Evolutionary conservation across 345 rosid species (phyloP).

Genomic region (Moricandia moricandioides): DNA sequence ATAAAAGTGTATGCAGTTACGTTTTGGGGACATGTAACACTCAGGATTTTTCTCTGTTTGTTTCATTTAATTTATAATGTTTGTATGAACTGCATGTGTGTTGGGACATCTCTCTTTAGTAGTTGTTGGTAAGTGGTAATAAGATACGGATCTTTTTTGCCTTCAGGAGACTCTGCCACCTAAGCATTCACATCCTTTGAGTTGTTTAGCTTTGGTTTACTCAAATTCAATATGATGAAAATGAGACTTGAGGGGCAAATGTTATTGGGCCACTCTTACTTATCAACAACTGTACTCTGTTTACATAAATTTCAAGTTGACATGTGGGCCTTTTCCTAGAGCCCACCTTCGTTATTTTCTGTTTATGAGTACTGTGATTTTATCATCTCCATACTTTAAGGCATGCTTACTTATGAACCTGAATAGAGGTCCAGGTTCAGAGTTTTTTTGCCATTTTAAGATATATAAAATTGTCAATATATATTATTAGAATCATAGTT

Average conservation of each 20-base stretch:
- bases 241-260: not conserved
- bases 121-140: slow-evolving; percentile 3
- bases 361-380: no score
- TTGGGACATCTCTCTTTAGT: slow-evolving; percentile 30
- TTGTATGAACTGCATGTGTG: not conserved
- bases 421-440: no score
- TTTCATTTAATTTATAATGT: not conserved
- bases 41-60: slow-evolving; percentile 8
- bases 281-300: not conserved
- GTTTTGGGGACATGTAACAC: slow-evolving; percentile 11
- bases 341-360: no score
- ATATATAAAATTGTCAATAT: no score
- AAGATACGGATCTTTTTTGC: slow-evolving; percentile 19
- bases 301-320: no score
- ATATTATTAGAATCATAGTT: no score
- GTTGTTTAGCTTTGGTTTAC: not conserved
- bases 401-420: no score
- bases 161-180: not conserved
- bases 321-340: no score
- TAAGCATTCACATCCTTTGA: not conserved
- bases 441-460: no score
- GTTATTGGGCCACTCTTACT: not conserved
- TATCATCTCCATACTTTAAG: no score
- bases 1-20: slow-evolving; percentile 20
- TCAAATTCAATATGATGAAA: not conserved